Conservation (phyloP, 441 rosid species). For the Biscutella laevigata region DNA sequence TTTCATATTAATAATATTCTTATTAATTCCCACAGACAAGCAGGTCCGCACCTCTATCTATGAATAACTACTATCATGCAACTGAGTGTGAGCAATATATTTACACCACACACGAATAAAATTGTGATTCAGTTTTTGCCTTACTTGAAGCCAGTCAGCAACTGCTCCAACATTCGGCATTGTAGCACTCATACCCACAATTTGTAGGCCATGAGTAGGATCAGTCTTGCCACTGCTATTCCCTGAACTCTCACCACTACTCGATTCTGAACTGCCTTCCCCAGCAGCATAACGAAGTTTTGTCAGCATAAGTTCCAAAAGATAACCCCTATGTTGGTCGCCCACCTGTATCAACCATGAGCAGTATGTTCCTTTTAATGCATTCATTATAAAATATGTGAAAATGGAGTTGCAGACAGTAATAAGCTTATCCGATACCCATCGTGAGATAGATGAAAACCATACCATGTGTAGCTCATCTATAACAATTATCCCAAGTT, state of each 20-base stretch:
- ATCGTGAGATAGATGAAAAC: conserved; percentile 11
- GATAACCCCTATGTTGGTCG: conserved; percentile 95
- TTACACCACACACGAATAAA: background rate
- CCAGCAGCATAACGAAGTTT: conserved; percentile 99
- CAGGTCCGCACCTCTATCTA: conserved; percentile 5
- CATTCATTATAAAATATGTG: background rate
- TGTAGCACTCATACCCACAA: conserved; percentile 99
- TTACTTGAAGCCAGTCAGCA: conserved; percentile 98
- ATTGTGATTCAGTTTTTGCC: conserved; percentile 23
- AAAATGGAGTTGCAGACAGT: conserved; percentile 18
- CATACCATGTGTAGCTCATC: conserved; percentile 98
- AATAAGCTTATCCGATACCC: conserved; percentile 1
- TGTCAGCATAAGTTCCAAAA: conserved; percentile 89
- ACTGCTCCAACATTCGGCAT: conserved; percentile 98
- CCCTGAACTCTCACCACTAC: conserved; percentile 86
- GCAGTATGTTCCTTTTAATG: conserved; percentile 11
- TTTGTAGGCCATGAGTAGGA: conserved; percentile 79
- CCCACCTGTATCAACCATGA: conserved; percentile 61
- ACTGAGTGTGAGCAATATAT: conserved; percentile 8
- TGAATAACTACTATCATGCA: background rate
- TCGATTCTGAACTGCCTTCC: conserved; percentile 74
- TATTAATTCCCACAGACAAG: conserved; percentile 1
- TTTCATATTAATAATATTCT: conserved; percentile 3
- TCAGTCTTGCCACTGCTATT: conserved; percentile 72
- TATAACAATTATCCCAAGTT: conserved; percentile 89